Base-by-base conservation (phyloP, 2,329 filamentous ascomycete genomes). In the Leptoxyphium fumago region DNA sequence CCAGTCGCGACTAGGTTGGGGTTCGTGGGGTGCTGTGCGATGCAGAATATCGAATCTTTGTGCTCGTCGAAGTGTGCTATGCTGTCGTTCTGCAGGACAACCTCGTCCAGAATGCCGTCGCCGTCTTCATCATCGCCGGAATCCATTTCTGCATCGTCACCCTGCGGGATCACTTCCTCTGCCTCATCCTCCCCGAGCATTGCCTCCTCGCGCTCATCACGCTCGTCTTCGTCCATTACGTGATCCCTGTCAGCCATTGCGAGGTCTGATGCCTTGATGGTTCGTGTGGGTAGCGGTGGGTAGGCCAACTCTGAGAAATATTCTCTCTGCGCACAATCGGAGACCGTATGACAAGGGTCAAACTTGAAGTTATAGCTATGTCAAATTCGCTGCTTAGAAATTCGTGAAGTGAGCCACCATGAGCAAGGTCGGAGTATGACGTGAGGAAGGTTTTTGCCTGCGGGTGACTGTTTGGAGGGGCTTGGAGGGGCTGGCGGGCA, bases 1-100 rank as follows among this genome's bases (percentile, higher is more conserved):
- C 91, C 91, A 0, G 91, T 94, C 2, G 88, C 82, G 47, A 96
- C 72, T 47, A 96, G 78, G 15, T 79, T 72, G 5, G 82, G 77
- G 58, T 83, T 73, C 6, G 78, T 69, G 3, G 91, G 91, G 62
- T 98, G 91, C 61, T 94, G 86, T 14, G 89, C 86, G 61, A 98
- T 91, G 65, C 84, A 79, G 70, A 95, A 98, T 58, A 98, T 83
- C 48, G 82, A 88, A 72, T 95, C 87, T 54, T 79, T 82, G 69
- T 95, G 86, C 30, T 68, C 65, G 69, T 96, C 91, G 59, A 96
- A 95, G 70, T 94, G 89, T 47, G 86, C 89, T 52, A 81, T 72
- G 52, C 86, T 93, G 71, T 98, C 89, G 71, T 96, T 98, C 50
- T 91, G 78, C 6, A 96, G 72, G 38, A 77, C 67, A 38, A 95